Evolutionary conservation across 805 yeast genomes (phyloP).

Genomic region (Spathaspora sp.): DNA sequence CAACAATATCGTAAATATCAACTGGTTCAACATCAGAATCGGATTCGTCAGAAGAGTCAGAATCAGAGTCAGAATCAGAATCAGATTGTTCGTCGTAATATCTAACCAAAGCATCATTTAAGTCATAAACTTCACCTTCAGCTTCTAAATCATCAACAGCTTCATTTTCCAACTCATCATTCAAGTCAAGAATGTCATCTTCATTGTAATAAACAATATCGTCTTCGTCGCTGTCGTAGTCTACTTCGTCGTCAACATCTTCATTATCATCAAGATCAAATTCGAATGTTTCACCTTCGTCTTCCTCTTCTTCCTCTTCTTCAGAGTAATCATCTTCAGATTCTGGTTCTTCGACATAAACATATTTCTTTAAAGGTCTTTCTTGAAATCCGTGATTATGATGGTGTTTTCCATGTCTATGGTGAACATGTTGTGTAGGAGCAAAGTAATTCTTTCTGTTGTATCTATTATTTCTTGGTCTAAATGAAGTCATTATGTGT

Average conservation of each 20-base stretch:
- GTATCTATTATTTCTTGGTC: slow-evolving; percentile 16
- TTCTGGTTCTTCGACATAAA: slow-evolving; percentile 44
- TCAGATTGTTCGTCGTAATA: slow-evolving; percentile 20
- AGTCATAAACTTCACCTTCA: slow-evolving; percentile 22
- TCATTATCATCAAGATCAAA: slow-evolving; percentile 8
- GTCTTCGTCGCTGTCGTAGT: slow-evolving; percentile 9
- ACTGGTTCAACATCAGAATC: slow-evolving; percentile 18
- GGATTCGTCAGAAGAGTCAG: slow-evolving; percentile 12
- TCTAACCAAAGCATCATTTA: slow-evolving; percentile 28
- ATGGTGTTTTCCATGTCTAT: slow-evolving; percentile 17
- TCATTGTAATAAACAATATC: slow-evolving; percentile 14
- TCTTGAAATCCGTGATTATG: slow-evolving; percentile 26
- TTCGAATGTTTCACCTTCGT: slow-evolving; percentile 9
- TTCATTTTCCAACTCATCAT: slow-evolving; percentile 33
- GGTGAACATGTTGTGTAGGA: neutral
- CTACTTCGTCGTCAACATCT: slow-evolving; percentile 15
- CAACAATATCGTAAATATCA: slow-evolving; percentile 31
- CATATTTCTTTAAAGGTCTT: slow-evolving; percentile 28
- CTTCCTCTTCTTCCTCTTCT: slow-evolving; percentile 11
- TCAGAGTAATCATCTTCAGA: slow-evolving; percentile 24
- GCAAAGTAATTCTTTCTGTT: slow-evolving; percentile 15
- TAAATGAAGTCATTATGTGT: slow-evolving; percentile 9
- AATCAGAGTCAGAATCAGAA: slow-evolving; percentile 1
- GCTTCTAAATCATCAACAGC: slow-evolving; percentile 20
- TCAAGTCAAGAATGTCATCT: slow-evolving; percentile 22